phyloP scores from a whole-genome alignment of 139 green algal species.

The Desmodesmus armatus region DNA sequence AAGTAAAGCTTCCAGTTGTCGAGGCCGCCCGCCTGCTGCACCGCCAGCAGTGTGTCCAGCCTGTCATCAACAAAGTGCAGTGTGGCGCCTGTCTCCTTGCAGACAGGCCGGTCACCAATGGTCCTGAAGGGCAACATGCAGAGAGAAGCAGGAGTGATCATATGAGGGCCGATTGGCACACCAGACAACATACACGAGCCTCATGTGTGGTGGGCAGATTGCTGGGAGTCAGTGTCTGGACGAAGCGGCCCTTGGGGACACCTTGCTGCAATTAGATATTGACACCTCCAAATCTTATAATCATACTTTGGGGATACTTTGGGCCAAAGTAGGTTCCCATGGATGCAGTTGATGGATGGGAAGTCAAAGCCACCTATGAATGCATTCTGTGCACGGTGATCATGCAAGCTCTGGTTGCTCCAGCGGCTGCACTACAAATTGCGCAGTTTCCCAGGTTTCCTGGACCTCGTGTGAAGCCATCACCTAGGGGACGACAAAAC shows the following conservation, averaged over 20 bases:
- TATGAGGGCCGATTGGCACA: background rate
- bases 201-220: background rate
- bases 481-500: no score
- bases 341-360: no score
- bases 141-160: background rate
- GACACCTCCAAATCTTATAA: no score
- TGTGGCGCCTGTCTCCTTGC: conserved; percentile 34
- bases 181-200: background rate
- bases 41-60: conserved; percentile 74
- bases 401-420: no score
- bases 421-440: no score
- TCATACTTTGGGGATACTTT: no score
- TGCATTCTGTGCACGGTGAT: no score
- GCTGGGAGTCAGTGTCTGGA: background rate
- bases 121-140: conserved; percentile 12
- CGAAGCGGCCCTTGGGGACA: background rate
- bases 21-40: conserved; percentile 53
- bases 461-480: no score
- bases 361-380: no score
- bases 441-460: no score
- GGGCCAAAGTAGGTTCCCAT: no score
- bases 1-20: conserved; percentile 66
- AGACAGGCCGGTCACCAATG: conserved; percentile 55
- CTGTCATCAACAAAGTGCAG: conserved; percentile 87
- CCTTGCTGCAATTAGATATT: background rate